Evolutionary conservation across 331 rosid species (phyloP), one percentile per base, ranked within the genome.

Genomic region (Erythrophleum ivorense): DNA sequence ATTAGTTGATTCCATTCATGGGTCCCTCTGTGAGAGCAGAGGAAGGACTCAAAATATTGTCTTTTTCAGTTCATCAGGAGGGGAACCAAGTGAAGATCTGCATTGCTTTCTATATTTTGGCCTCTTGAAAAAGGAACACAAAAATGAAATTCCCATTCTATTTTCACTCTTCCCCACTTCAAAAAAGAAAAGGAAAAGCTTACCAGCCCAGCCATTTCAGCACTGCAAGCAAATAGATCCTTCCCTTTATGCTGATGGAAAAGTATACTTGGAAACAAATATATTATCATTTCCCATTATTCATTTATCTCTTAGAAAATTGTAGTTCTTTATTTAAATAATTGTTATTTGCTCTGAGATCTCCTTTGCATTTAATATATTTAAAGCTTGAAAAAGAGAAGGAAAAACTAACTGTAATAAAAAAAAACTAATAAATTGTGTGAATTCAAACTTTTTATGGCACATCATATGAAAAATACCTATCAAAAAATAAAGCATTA

Each of bases 31-130:
- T 31, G 45, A 79, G 52, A 33, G 59, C 73, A 59, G 77, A 86
- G 83, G 34, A 84, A 81, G 79, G 87, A 87, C 86, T 62, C 82
- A 19, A 79, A 73, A 84, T 54, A 65, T 84, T 84, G 90, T 87
- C 90, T 75, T 84, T 81, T 78, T 78, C 82, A 62, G 84, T 84
- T 84, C 64, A 81, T 73, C 89, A 85, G 82, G 73, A 81, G 29
- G 73, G 78, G 83, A 78, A 85, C 85, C 84, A 78, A 78, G 59
- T 50, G 57, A 85, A 82, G 76, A 86, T 82, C 73, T 79, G 15
- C 46, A 75, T 55, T 75, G 76, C 86, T 86, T 85, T 82, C 7
- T 16, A 49, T 53, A 53, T 53, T 6, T 55, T 18, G 62, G 62
- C 62, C 62, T 55, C 62, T 55, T 9, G 3, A 5, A 21, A 58